These are phyloP conservation scores for Russula sp. DNA, from an alignment of 768 basidiomycete species.

Conservation along the genomic window DNA sequence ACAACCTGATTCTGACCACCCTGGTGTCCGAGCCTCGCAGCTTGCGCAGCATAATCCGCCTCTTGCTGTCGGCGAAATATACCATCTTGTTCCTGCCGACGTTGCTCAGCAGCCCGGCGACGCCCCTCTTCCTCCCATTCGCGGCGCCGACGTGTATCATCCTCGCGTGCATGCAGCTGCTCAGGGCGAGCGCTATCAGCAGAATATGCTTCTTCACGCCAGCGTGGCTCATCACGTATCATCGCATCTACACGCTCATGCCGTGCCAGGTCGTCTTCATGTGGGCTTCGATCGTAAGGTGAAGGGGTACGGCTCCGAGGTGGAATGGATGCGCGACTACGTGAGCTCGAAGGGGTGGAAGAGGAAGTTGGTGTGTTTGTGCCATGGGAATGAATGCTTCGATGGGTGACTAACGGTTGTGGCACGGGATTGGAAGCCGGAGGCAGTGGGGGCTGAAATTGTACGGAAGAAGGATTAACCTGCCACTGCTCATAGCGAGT, in stretches of 20 bases:
- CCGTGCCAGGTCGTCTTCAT: constrained; percentile 33
- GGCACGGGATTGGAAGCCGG: background rate
- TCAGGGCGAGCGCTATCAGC: background rate
- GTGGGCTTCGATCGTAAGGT: constrained; percentile 22
- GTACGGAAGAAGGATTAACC: constrained; percentile 20
- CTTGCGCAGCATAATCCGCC: constrained; percentile 27
- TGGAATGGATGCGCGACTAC: constrained; percentile 13
- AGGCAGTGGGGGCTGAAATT: constrained; percentile 1
- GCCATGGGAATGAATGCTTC: background rate
- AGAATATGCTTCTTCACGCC: constrained; percentile 2
- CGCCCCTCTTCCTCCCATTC: constrained; percentile 27
- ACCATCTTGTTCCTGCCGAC: constrained; percentile 48
- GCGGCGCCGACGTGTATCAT: constrained; percentile 23
- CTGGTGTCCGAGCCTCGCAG: constrained; percentile 23
- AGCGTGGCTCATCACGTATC: constrained; percentile 14
- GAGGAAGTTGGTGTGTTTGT: constrained; percentile 11
- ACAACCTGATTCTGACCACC: constrained; percentile 32
- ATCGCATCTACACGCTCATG: constrained; percentile 33
- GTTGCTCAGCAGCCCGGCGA: constrained; percentile 34
- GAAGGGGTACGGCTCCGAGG: constrained; percentile 16
- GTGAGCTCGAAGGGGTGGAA: constrained; percentile 22
- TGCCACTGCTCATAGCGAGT: constrained; percentile 59
- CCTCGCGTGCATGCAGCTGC: constrained; percentile 15
- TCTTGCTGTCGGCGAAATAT: constrained; percentile 54
- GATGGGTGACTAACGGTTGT: background rate